Conservation (phyloP, 805 yeast species). For the Isabelozyma heimii region DNA sequence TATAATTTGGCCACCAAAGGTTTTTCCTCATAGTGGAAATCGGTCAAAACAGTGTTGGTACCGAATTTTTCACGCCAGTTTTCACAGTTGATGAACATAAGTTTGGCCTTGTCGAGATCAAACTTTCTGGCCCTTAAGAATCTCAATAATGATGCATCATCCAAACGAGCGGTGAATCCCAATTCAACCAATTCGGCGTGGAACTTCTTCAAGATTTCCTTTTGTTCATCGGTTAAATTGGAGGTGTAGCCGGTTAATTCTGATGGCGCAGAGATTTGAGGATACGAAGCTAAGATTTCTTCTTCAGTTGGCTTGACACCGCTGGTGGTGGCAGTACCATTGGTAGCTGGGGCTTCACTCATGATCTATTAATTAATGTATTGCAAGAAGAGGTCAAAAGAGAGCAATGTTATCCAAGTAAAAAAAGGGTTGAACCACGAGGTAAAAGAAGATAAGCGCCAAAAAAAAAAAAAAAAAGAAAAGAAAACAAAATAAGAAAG, state of each 20-base stretch:
- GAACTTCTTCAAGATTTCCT: conserved; percentile 54
- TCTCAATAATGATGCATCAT: conserved; percentile 80
- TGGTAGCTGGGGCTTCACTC: neutral
- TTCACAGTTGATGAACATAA: conserved; percentile 85
- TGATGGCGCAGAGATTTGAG: conserved; percentile 64
- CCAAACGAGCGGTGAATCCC: conserved; percentile 77
- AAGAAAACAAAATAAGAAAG: neutral
- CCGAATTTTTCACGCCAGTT: conserved; percentile 89
- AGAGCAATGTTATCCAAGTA: neutral
- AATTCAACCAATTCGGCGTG: conserved; percentile 54
- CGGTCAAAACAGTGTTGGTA: conserved; percentile 78
- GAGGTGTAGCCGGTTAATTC: conserved; percentile 79
- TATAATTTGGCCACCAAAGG: conserved; percentile 83
- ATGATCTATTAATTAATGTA: neutral
- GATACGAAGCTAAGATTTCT: conserved; percentile 57
- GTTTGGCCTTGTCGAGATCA: conserved; percentile 72
- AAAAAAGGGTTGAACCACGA: neutral
- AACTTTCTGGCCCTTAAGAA: conserved; percentile 95
- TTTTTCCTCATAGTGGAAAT: conserved; percentile 92
- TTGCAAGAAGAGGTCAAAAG: neutral
- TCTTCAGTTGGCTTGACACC: conserved; percentile 17
- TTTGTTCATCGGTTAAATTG: conserved; percentile 67
- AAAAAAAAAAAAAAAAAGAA: too few relatives aligned
- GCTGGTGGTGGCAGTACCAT: neutral
- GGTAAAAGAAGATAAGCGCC: neutral